These are phyloP conservation scores for Claviceps cyperi DNA, from an alignment of 2,329 filamentous ascomycete species.

Conservation along the genomic window DNA sequence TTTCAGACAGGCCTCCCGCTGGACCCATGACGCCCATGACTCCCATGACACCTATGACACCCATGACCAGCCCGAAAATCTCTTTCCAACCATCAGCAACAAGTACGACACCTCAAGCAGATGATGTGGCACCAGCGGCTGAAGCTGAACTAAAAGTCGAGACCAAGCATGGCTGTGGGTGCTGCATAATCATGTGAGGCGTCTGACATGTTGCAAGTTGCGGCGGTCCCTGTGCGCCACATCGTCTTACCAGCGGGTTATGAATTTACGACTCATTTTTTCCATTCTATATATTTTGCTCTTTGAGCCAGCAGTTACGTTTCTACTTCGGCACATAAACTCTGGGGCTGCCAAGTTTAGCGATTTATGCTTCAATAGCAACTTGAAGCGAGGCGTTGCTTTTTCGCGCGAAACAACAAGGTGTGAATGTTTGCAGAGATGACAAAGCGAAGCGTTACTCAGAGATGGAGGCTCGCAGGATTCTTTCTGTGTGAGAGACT, in stretches of 20 bases:
- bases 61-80: conserved; percentile 13
- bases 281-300: not conserved
- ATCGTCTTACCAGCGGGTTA: conserved; percentile 8
- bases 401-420: too few species aligned
- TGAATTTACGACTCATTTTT: conserved; percentile 10
- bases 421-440: too few species aligned
- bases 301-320: not conserved
- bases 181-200: conserved; percentile 35
- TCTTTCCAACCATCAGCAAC: conserved; percentile 17
- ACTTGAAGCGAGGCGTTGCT: not conserved
- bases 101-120: conserved; percentile 8
- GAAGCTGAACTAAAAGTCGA: conserved; percentile 13
- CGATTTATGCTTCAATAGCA: conserved; percentile 3
- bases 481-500: not conserved
- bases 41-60: conserved; percentile 28
- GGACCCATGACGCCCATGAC: conserved; percentile 30
- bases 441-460: not conserved
- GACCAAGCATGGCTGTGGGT: conserved; percentile 31
- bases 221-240: not conserved
- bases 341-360: conserved; percentile 2
- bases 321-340: not conserved
- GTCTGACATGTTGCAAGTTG: not conserved
- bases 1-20: conserved; percentile 22
- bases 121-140: not conserved
- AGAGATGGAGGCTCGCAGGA: not conserved